Base-by-base conservation (phyloP, 768 basidiomycete genomes). In the Russula lepida region DNA sequence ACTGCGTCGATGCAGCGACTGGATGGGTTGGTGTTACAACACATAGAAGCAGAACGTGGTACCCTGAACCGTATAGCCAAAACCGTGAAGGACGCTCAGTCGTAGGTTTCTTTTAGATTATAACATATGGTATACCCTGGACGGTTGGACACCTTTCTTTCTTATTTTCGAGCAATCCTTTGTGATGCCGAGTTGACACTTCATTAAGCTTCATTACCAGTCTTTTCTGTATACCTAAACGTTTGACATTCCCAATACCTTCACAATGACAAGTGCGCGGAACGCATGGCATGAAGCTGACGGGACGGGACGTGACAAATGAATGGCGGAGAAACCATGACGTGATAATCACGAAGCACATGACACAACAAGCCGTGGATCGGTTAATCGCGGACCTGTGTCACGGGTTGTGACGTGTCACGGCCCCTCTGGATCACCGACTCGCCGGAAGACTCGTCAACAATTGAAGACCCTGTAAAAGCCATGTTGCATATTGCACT, bases 1-100 rank as follows among this genome's bases (percentile, higher is more conserved):
- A 76, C 82, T 65, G 84, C 87, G 71, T 83, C 84, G 30, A 70
- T 85, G 62, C 77, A 74, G 73, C 81, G 78, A 72, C 74, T 92
- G 65, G 89, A 92, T 70, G 90, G 89, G 63, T 80, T 93, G 83
- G 74, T 93, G 55, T 74, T 84, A 56, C 84, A 86, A 71, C 91
- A 93, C 70, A 87, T 92, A 76, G 87, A 88, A 73, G 79, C 84
- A 55, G 91, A 93, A 74, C 84, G 84, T 74, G 86, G 90, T 68
- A 84, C 82, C 35, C 78, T 93, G 67, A 86, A 81, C 75, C 78
- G 83, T 73, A 91, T 93, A 70, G 85, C 91, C 55, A 73, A 70
- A 67, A 78, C 68, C 51, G 67, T 59, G 35, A 65, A 64, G 59
- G 63, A 63, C n/a, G 39, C 64, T 32, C 50, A 61, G 46, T 52